Evolutionary conservation across 768 basidiomycete genomes (phyloP).

Genomic region (Lactarius indigo): DNA sequence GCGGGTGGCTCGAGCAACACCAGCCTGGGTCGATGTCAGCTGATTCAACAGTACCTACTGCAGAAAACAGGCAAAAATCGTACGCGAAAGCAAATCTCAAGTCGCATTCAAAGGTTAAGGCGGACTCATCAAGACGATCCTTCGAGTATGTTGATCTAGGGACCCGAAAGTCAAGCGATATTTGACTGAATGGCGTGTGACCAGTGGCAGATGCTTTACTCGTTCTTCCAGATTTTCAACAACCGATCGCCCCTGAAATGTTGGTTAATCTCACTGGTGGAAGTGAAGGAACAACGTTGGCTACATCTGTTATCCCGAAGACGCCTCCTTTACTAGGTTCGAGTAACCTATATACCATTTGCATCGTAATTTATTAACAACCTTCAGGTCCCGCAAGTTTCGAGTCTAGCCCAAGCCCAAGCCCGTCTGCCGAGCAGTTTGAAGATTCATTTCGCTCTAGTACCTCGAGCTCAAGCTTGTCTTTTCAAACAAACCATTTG

Average conservation of each 20-base stretch:
- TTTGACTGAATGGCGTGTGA: neutral
- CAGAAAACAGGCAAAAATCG: slow-evolving; percentile 39
- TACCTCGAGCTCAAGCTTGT: slow-evolving; percentile 13
- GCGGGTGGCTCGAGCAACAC: slow-evolving; percentile 3
- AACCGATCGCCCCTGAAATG: slow-evolving; percentile 10
- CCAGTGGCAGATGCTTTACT: slow-evolving; percentile 14
- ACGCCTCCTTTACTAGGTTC: slow-evolving; percentile 22
- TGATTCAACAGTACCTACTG: slow-evolving; percentile 38
- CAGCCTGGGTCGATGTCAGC: slow-evolving; percentile 37
- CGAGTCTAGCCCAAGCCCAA: slow-evolving; percentile 17
- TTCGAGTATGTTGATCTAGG: slow-evolving; percentile 32
- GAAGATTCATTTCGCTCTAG: slow-evolving; percentile 6
- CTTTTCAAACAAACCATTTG: slow-evolving; percentile 10
- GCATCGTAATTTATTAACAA: neutral
- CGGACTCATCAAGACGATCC: slow-evolving; percentile 35
- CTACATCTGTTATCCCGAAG: neutral
- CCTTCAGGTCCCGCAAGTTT: slow-evolving; percentile 3
- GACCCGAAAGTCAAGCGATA: neutral
- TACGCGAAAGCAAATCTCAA: slow-evolving; percentile 40
- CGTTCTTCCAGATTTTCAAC: slow-evolving; percentile 14
- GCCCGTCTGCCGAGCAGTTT: slow-evolving; percentile 10
- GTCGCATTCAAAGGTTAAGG: slow-evolving; percentile 39
- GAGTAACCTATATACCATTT: neutral
- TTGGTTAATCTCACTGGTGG: slow-evolving; percentile 2
- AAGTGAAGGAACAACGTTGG: neutral